Evolutionary conservation across 192 early-diverging fungal genomes (phyloP).

Genomic region (Gigaspora rosea): DNA sequence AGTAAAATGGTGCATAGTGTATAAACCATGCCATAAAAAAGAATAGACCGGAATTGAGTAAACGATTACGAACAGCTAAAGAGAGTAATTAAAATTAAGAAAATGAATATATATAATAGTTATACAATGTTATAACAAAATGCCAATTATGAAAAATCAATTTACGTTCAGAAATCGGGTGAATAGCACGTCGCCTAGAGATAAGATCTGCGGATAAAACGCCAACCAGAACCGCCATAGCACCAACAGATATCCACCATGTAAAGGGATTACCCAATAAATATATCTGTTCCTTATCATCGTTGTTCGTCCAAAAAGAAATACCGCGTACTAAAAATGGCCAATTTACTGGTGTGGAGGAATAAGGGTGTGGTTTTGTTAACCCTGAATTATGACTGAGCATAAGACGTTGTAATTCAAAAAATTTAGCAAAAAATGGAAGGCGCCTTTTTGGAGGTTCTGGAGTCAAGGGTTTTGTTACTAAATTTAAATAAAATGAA

Average conservation of each 20-base stretch:
- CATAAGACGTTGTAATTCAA: slow-evolving; percentile 90
- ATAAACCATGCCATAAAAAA: slow-evolving; percentile 81
- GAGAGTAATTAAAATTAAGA: not conserved
- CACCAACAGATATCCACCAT: slow-evolving; percentile 75
- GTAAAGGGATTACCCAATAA: slow-evolving; percentile 87
- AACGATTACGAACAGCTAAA: slow-evolving; percentile 59
- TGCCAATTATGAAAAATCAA: slow-evolving; percentile 11
- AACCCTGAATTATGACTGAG: slow-evolving; percentile 87
- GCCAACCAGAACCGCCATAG: slow-evolving; percentile 59
- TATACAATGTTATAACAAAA: not conserved
- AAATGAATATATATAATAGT: not conserved
- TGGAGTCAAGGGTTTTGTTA: slow-evolving; percentile 44
- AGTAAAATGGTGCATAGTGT: slow-evolving; percentile 91
- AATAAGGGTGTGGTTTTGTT: slow-evolving; percentile 92
- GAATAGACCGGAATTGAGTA: slow-evolving; percentile 72
- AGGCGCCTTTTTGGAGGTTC: slow-evolving; percentile 51
- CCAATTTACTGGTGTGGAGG: slow-evolving; percentile 80
- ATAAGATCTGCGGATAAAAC: slow-evolving; percentile 72
- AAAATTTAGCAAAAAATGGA: slow-evolving; percentile 78
- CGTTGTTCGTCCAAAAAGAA: slow-evolving; percentile 87
- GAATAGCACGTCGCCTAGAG: slow-evolving; percentile 70
- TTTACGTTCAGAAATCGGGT: slow-evolving; percentile 58
- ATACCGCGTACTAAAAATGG: slow-evolving; percentile 85
- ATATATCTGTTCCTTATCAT: slow-evolving; percentile 79
- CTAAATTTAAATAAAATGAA: slow-evolving; percentile 33